Percentiles rank a stretch among this genome's conserved stretches.
Evolutionary conservation across 2,329 filamentous ascomycete species (phyloP).

Genomic region (Orbilia blumenaviensis): DNA sequence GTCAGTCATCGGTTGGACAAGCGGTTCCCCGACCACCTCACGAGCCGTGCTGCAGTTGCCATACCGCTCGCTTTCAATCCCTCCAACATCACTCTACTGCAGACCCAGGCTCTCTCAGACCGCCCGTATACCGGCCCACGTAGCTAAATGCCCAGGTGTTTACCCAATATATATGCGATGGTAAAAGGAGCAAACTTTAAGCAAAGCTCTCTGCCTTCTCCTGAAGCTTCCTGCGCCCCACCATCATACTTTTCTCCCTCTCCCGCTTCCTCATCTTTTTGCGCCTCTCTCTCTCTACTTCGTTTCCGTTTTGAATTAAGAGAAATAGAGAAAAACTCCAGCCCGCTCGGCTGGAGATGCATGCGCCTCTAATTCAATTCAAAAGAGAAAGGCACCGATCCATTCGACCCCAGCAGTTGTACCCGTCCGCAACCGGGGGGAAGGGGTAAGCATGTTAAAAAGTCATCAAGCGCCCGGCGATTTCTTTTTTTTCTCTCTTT

Average conservation of each 20-base stretch:
- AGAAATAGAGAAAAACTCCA: neutral
- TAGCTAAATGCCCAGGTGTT: too few species aligned
- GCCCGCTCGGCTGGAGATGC: neutral
- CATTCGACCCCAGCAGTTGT: slow-evolving; percentile 44
- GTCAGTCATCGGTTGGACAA: neutral
- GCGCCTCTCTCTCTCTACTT: neutral
- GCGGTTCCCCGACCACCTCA: slow-evolving; percentile 6
- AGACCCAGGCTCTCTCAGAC: too few species aligned
- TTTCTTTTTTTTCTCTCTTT: neutral
- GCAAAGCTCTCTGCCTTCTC: neutral
- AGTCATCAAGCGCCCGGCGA: slow-evolving; percentile 44
- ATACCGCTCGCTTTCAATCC: too few species aligned
- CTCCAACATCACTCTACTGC: too few species aligned
- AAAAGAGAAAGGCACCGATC: too few species aligned
- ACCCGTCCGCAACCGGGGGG: slow-evolving; percentile 33
- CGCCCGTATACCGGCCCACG: too few species aligned
- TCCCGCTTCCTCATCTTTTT: neutral
- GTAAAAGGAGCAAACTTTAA: slow-evolving; percentile 1
- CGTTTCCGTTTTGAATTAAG: neutral
- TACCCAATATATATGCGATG: too few species aligned
- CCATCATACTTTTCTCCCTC: too few species aligned
- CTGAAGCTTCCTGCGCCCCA: neutral
- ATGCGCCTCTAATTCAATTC: slow-evolving; percentile 36
- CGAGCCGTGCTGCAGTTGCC: neutral
- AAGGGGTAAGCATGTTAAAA: too few species aligned